Percentiles rank a stretch among this genome's conserved stretches.
Evolutionary conservation across 768 basidiomycete species (phyloP).

Genomic region (Suillus alpinus): DNA sequence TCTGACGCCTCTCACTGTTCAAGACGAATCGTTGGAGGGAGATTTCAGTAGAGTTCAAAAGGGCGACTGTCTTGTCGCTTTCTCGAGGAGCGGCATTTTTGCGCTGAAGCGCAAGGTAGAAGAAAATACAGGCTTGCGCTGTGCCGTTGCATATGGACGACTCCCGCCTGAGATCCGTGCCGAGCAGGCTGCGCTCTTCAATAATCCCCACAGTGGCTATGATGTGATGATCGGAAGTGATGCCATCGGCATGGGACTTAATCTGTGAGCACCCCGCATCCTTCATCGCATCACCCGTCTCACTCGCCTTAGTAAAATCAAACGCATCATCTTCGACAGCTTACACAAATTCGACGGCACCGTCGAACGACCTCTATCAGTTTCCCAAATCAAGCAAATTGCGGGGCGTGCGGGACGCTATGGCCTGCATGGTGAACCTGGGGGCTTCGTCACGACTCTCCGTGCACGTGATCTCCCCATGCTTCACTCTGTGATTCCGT

Average conservation of each 20-base stretch:
- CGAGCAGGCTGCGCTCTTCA: constrained; percentile 91
- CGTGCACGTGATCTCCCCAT: constrained; percentile 55
- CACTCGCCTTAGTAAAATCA: constrained; percentile 70
- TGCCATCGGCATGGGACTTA: constrained; percentile 96
- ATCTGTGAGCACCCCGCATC: constrained; percentile 60
- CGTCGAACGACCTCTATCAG: constrained; percentile 45
- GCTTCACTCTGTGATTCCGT: constrained; percentile 53
- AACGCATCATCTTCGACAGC: constrained; percentile 75
- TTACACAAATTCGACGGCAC: constrained; percentile 65
- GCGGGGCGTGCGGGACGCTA: constrained; percentile 92
- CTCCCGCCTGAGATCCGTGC: constrained; percentile 89
- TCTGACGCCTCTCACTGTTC: constrained; percentile 77
- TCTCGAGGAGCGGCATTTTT: constrained; percentile 76
- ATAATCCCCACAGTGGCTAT: constrained; percentile 76
- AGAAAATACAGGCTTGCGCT: constrained; percentile 64
- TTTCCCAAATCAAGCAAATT: constrained; percentile 89
- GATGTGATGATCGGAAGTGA: constrained; percentile 93
- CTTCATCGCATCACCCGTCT: background rate
- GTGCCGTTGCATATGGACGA: constrained; percentile 91
- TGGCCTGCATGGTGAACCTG: constrained; percentile 55
- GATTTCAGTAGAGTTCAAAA: constrained; percentile 60
- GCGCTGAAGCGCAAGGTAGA: constrained; percentile 72
- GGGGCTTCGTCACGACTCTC: constrained; percentile 78
- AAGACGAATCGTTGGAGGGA: constrained; percentile 57
- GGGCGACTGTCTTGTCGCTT: constrained; percentile 92